phyloP scores from a whole-genome alignment of 768 basidiomycete species.

The Lentinula aciculospora region DNA sequence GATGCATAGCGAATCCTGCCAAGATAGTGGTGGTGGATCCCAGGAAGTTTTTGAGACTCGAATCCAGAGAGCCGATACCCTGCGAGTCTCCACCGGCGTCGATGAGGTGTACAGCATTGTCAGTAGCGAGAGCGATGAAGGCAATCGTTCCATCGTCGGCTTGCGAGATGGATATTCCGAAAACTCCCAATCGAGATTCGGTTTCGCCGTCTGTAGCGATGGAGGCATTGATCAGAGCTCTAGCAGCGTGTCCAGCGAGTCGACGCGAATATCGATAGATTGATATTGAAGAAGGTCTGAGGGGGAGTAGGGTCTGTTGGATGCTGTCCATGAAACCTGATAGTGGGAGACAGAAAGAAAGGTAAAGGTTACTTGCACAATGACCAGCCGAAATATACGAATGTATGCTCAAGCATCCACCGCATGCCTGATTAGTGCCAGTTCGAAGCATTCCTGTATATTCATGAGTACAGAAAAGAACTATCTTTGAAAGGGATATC shows the following conservation, averaged over 20 bases:
- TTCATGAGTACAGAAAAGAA: background rate
- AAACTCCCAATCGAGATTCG: background rate
- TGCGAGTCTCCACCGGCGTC: background rate
- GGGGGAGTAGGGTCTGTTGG: background rate
- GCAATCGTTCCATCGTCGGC: background rate
- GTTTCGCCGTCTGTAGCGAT: background rate
- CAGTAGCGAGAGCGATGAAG: constrained; percentile 3
- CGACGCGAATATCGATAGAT: background rate
- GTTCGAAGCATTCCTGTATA: background rate
- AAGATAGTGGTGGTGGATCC: constrained; percentile 13
- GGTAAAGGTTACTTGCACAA: background rate
- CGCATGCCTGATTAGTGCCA: background rate
- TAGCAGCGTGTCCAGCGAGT: background rate
- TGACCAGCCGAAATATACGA: background rate
- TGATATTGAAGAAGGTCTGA: background rate
- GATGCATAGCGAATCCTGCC: constrained; percentile 32
- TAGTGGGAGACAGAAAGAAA: background rate
- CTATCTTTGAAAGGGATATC: no score
- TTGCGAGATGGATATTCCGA: constrained; percentile 3
- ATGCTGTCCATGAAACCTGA: background rate
- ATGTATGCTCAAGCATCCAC: background rate
- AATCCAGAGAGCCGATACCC: constrained; percentile 4
- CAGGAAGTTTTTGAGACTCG: constrained; percentile 14
- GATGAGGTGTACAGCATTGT: background rate
- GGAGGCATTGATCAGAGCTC: background rate